A percentile compares a stretch with the other conserved stretches of the same genome.
Conservation (phyloP, 2,329 filamentous ascomycete species). For the Macrophomina pseudophaseolina region DNA sequence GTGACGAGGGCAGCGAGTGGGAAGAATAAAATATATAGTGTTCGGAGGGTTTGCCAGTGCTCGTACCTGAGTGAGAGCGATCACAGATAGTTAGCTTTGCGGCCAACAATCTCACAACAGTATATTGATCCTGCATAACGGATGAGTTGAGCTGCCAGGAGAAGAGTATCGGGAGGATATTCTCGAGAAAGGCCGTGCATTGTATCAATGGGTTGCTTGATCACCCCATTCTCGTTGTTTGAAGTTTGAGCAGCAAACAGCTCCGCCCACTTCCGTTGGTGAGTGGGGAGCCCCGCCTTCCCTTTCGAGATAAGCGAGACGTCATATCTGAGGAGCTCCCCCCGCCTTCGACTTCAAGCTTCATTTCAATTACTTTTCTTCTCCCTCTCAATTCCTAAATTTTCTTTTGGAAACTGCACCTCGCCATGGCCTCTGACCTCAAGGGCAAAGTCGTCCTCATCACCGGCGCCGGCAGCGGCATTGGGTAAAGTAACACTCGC, state of each 20-base stretch:
- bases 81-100: no score
- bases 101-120: no score
- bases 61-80: neutral
- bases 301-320: conserved; percentile 11
- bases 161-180: no score
- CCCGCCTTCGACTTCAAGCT: neutral
- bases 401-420: neutral
- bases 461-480: conserved; percentile 85
- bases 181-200: no score
- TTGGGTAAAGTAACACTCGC: conserved; percentile 68
- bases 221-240: neutral
- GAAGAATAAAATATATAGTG: neutral
- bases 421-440: conserved; percentile 60
- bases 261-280: conserved; percentile 17
- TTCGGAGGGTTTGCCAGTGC: neutral
- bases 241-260: neutral
- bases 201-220: no score
- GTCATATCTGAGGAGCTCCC: conserved; percentile 16
- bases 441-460: conserved; percentile 83
- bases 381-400: neutral
- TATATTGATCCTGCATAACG: no score
- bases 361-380: neutral
- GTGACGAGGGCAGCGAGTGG: conserved; percentile 28
- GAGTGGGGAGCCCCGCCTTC: conserved; percentile 1
- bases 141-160: no score